Evolutionary conservation across 2,329 filamentous ascomycete species (phyloP).

Genomic region (Aspergillus brunneoviolaceus): DNA sequence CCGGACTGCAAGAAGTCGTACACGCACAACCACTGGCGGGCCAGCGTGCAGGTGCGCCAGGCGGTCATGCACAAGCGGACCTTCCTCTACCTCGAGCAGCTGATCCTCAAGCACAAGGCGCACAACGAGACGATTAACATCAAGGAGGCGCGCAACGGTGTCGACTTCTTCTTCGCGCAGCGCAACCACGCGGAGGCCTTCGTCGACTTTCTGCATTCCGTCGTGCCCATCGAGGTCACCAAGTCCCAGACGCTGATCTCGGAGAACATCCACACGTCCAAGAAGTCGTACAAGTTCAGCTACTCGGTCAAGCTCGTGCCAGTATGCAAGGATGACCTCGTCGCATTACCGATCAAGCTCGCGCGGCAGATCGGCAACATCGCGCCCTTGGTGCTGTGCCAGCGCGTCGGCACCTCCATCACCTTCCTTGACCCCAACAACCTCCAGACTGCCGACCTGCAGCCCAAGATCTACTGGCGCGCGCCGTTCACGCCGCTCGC

Average conservation of each 20-base stretch:
- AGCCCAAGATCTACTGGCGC: slow-evolving; percentile 83
- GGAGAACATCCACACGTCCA: slow-evolving; percentile 85
- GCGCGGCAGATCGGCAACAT: slow-evolving; percentile 89
- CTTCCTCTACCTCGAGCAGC: slow-evolving; percentile 81
- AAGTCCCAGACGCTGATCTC: slow-evolving; percentile 93
- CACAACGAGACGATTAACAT: slow-evolving; percentile 96
- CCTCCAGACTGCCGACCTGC: slow-evolving; percentile 84
- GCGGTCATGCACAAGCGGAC: slow-evolving; percentile 95
- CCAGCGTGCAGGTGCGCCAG: slow-evolving; percentile 90
- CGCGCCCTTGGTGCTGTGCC: slow-evolving; percentile 78
- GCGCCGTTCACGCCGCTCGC: slow-evolving; percentile 80
- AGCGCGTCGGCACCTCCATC: slow-evolving; percentile 83
- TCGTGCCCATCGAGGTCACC: slow-evolving; percentile 75
- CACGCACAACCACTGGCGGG: slow-evolving; percentile 93
- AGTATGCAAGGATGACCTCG: slow-evolving; percentile 94
- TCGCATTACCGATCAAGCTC: slow-evolving; percentile 83
- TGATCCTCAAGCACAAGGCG: slow-evolving; percentile 90
- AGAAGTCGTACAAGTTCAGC: slow-evolving; percentile 91
- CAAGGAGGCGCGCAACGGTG: slow-evolving; percentile 90
- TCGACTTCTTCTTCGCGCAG: slow-evolving; percentile 92
- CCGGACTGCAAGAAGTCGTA: slow-evolving; percentile 88
- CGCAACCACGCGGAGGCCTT: slow-evolving; percentile 83
- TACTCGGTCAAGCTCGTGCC: slow-evolving; percentile 87
- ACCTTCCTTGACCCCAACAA: slow-evolving; percentile 89
- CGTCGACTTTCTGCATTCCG: slow-evolving; percentile 82